Evolutionary conservation across 805 yeast genomes (phyloP), one percentile per base, ranked within the genome.

Genomic region (Cyberlindnera amylophila): DNA sequence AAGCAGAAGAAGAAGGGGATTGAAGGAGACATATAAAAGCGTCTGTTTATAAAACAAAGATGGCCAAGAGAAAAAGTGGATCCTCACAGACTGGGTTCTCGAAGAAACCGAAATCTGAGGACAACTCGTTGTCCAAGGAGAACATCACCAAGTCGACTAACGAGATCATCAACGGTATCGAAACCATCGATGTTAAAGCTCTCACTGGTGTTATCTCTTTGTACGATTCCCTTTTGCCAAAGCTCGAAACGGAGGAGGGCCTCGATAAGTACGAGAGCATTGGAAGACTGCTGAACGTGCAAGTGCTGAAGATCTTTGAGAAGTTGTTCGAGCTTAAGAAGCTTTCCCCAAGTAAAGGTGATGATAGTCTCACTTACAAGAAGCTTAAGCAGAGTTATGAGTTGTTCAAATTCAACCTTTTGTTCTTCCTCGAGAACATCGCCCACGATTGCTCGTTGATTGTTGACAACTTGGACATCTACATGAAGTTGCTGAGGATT

Each of bases 361-460:
- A 71, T 46, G 62, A 65, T 14, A 52, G 71, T 8, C 24, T 21
- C 24, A 72, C 81, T n/a, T 72, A 72, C 27, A 69, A 71, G 50
- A 86, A 95, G 91, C 60, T 86, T 30, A 67, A 69, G 42, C 71
- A 74, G 37, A 71, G 74, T 42, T 85, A 85, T 63, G 72, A 72
- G 30, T 62, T 65, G 17, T 85, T 67, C 64, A 79, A 81, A 53
- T 52, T 52, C 4, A 57, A 63, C 26, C 46, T 84, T 18, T 56
- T 74, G 19, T 58, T 61, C 13, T 59, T 75, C 38, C 61, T 82
- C 50, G 61, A 61, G 3, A 50, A 59, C n/a, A 50, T 63, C 2
- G 54, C 65, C 2, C 58, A 69, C 15, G 70, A 73, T 27, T 70
- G 69, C 31, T 76, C 81, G 7, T 59, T 69, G 50, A 64, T 72